Evolutionary conservation across 1,284 basidiomycete species (phyloP), one percentile per base, ranked within the genome.

Genomic region (Malassezia cuniculi): DNA sequence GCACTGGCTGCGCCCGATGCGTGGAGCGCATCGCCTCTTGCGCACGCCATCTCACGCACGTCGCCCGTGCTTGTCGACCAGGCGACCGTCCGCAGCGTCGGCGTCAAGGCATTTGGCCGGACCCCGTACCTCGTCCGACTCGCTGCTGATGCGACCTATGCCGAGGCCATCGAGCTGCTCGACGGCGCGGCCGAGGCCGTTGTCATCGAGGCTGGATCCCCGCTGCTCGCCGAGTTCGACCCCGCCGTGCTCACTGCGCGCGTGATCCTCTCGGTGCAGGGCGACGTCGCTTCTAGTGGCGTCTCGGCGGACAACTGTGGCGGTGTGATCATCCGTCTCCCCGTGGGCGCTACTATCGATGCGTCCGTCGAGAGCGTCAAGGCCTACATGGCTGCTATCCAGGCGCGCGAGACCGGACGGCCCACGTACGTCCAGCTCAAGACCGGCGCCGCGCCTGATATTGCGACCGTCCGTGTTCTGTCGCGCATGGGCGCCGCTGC

Each of bases 101-200:
- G 48, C 19, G 25, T 19, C 7, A 19, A 30, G 7, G 36, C 54
- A 4, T 43, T 51, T 2, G 9, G 34, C 27, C 27, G 41, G 18
- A 18, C 46, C 22, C 27, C 55, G 24, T 48, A 52, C 35, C 34
- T 58, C 29, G 56, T 60, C 6, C 29, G 39, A 20, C 22, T 31
- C n/a, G 26, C 21, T 11, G 31, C 15, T 4, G 19, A 27, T 7
- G 21, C 37, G 24, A 39, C 39, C 35, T 50, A 51, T 40, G 54
- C 56, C 18, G 40, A 36, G 3, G 56, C 53, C 7, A 42, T 51
- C 5, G 57, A 56, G 22, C 27, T 60, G 15, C 50, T 63, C 39
- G 57, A 63, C 36, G 41, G 41, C 6, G 60, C 56, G 14, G 56
- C 54, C 12, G 53, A 63, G 27, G 55, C 55, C 9, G 36, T 61